Percentiles rank a stretch among this genome's conserved stretches.
These are phyloP conservation scores for Fonsecaea nubica DNA, from an alignment of 2,329 filamentous ascomycete species.

Conservation along the genomic window DNA sequence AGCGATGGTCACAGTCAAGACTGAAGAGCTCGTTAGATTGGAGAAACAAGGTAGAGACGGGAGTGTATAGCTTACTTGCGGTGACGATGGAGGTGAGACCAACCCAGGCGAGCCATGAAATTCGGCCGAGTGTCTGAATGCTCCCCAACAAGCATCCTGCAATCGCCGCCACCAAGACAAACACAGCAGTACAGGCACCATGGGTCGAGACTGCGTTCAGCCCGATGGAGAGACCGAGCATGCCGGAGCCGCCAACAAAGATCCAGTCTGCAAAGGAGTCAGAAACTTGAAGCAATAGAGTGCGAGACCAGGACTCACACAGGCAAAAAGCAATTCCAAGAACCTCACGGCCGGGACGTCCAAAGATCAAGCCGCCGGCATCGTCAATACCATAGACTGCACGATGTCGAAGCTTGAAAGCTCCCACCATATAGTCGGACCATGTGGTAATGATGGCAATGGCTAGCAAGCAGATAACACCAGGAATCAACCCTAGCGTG, in stretches of 20 bases:
- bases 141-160: slow-evolving; percentile 59
- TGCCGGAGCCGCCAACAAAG: slow-evolving; percentile 55
- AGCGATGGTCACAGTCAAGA: slow-evolving; percentile 58
- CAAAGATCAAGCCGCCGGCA: slow-evolving; percentile 59
- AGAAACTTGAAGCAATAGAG: slow-evolving; percentile 60
- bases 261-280: slow-evolving; percentile 7
- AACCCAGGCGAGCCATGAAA: slow-evolving; percentile 67
- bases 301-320: slow-evolving; percentile 53
- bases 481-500: slow-evolving; percentile 56
- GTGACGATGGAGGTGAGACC: slow-evolving; percentile 65
- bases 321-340: slow-evolving; percentile 60
- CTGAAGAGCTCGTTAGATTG: slow-evolving; percentile 37
- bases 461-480: slow-evolving; percentile 55
- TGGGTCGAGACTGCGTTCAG: slow-evolving; percentile 67
- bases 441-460: slow-evolving; percentile 58
- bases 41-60: slow-evolving; percentile 49
- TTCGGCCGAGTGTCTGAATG: slow-evolving; percentile 65
- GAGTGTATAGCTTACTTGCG: slow-evolving; percentile 44
- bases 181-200: slow-evolving; percentile 65
- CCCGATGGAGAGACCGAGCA: slow-evolving; percentile 65
- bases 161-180: slow-evolving; percentile 60
- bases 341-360: slow-evolving; percentile 65
- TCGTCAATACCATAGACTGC: slow-evolving; percentile 58
- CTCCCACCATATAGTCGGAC: slow-evolving; percentile 32
- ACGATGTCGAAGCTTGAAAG: slow-evolving; percentile 53